Base-by-base conservation (phyloP, 176 grass and related monocot species). In the Poa annua region DNA sequence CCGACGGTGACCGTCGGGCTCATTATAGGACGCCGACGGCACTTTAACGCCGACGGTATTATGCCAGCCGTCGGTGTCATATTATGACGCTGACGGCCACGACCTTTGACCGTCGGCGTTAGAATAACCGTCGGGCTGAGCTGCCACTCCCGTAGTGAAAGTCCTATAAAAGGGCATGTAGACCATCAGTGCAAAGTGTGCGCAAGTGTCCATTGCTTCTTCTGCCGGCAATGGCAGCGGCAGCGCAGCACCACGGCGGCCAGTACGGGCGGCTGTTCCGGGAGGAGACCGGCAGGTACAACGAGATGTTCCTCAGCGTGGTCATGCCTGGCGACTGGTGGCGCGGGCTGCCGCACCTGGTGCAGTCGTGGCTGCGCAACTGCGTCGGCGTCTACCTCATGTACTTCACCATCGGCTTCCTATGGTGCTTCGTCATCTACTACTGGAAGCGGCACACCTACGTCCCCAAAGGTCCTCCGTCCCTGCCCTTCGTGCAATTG, bases 341-440 rank as follows among this genome's bases (percentile, higher is more conserved):
- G 57, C 81, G 76, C 74, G 90, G 89, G 91, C 84, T 99, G 75
- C 93, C 93, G 38, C 91, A 92, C 62, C 83, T 85, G 39, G 14
- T 90, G n/a, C 96, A 85, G 83, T 95, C 96, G 21, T 99, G 96
- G 96, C 84, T 99, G 53, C 89, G 96, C 74, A 99, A 99, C 89
- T 92, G 90, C 80, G 12, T 96, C 36, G 93, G 91, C 50, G 93
- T 84, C 2, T 88, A 85, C 33, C 52, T 93, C 25, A 19, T 98
- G 77, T 98, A 98, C 80, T 90, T 89, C 87, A 24, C 83, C 67
- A 93, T 91, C 21, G 89, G 91, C 4, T 95, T 98, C 81, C 87
- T 98, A 60, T 98, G 96, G 96, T 98, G 96, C 87, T 86, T 90
- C 89, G 85, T 94, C 62, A 95, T 98, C 80, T 95, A 98, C 87